Evolutionary conservation across 2,329 filamentous ascomycete genomes (phyloP).

Genomic region (Chlorencoelia australis): DNA sequence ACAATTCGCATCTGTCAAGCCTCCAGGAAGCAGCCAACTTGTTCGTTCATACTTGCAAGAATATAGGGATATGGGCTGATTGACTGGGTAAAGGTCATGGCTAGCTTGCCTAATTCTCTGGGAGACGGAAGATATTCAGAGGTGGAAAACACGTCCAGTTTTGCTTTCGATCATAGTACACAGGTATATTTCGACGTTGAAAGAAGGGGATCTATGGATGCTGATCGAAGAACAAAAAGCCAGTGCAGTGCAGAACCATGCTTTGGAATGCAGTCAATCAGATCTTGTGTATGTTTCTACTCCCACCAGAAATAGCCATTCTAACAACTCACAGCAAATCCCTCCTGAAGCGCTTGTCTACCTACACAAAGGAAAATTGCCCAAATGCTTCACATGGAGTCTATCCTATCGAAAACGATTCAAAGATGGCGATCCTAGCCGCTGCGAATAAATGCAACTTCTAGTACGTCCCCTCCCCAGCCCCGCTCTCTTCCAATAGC

Average conservation of each 20-base stretch:
- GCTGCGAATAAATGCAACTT: slow-evolving; percentile 99
- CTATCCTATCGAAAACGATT: slow-evolving; percentile 69
- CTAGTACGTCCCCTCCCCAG: slow-evolving; percentile 48
- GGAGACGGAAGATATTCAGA: slow-evolving; percentile 83
- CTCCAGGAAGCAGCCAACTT: slow-evolving; percentile 74
- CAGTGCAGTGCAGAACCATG: slow-evolving; percentile 69
- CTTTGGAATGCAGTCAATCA: slow-evolving; percentile 63
- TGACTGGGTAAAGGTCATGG: slow-evolving; percentile 60
- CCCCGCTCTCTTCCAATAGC: background rate
- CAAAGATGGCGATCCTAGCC: slow-evolving; percentile 68
- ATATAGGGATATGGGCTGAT: background rate
- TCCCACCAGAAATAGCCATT: background rate
- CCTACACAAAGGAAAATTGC: slow-evolving; percentile 83
- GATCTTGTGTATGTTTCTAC: slow-evolving; percentile 65
- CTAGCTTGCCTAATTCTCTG: slow-evolving; percentile 79
- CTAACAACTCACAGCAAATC: slow-evolving; percentile 53
- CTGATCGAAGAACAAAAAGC: slow-evolving; percentile 63
- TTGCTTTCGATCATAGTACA: slow-evolving; percentile 74
- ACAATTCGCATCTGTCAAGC: slow-evolving; percentile 80
- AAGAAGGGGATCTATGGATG: too few relatives aligned
- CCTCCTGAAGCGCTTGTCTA: slow-evolving; percentile 63
- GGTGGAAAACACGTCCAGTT: slow-evolving; percentile 76
- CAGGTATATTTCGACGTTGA: slow-evolving; percentile 51
- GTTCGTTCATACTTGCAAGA: slow-evolving; percentile 35
- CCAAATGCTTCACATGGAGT: slow-evolving; percentile 71